Evolutionary conservation across 164 flowering plant genomes (phyloP), one percentile per base, ranked within the genome.

Genomic region (Kalanchoe fedtschenkoi): DNA sequence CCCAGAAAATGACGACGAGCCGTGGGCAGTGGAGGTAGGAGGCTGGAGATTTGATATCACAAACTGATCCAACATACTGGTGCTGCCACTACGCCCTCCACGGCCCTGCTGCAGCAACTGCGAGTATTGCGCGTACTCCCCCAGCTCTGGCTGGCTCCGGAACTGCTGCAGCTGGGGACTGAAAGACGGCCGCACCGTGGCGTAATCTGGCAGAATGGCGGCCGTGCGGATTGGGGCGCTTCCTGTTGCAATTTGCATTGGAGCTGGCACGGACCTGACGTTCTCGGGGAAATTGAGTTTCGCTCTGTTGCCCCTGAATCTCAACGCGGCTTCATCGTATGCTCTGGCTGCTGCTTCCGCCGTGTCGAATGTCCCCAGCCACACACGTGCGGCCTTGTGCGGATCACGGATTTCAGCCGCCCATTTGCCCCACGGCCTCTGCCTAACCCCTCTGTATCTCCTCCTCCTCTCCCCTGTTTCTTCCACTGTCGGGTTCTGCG

Each of bases 371-470:
- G 61, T 58, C 28, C 61, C 61, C 34, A 58, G 28, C 61, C 61
- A 58, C 9, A 58, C 61, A 34, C 61, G 38, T 9, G 61, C 61
- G 5, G 61, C 61, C 24, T 58, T 58, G 2, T 58, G 61, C 7
- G 61, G 61, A n/a, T 58, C 61, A 11, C 61, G 61, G 8, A 58
- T 58, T 33, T 58, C 61, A 1, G 61, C 61, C n/a, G 61, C 61
- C 61, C 61, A 58, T 58, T 58, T 58, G 4, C 61, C 61, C 61
- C 61, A 58, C 17, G 61, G 61, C 61, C 61, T 34, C 42, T 58
- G 61, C 22, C 61, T 34, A 3, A 58, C 61, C 5, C 61, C 61
- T 32, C 61, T 58, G 38, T 58, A 58, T 21, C 42, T 58, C 41
- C 61, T 32, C 19, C 42, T 58, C 26, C 61, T 34, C 28, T 37